Percentiles rank a stretch among this genome's conserved stretches.
Evolutionary conservation across 2,329 filamentous ascomycete genomes (phyloP).

Genomic region (Rutstroemia sydowiana): DNA sequence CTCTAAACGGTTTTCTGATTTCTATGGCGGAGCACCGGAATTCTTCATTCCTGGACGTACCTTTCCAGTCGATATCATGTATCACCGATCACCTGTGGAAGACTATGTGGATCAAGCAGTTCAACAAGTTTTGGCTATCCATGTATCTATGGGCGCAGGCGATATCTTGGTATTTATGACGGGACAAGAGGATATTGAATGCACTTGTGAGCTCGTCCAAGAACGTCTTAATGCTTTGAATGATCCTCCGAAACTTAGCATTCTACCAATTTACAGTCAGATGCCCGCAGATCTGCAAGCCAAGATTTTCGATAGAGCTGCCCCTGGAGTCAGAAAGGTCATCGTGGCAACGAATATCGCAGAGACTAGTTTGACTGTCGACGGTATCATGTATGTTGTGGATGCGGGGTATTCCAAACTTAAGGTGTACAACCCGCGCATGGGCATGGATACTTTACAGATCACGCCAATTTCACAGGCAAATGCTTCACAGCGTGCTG

Average conservation of each 20-base stretch:
- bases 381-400: conserved; percentile 98
- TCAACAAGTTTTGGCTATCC: conserved; percentile 90
- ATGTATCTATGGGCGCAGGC: conserved; percentile 86
- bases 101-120: conserved; percentile 97
- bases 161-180: conserved; percentile 99
- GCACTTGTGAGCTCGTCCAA: conserved; percentile 86
- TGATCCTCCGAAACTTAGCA: conserved; percentile 88
- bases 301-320: conserved; percentile 91
- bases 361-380: too few relatives aligned
- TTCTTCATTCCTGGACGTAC: conserved; percentile 94
- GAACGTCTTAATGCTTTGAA: conserved; percentile 84
- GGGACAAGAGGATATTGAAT: conserved; percentile 96
- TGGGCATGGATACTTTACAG: conserved; percentile 98
- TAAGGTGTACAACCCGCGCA: conserved; percentile 97
- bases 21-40: conserved; percentile 92
- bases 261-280: conserved; percentile 96
- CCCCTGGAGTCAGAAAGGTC: conserved; percentile 88
- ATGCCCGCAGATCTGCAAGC: conserved; percentile 98
- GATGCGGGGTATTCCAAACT: conserved; percentile 94
- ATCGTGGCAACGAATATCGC: conserved; percentile 98
- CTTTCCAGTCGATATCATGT: conserved; percentile 95
- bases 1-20: conserved; percentile 87
- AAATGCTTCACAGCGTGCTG: conserved; percentile 87
- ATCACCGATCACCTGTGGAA: conserved; percentile 87
- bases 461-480: conserved; percentile 97